Evolutionary conservation across 495 filamentous ascomycete species (phyloP).

Genomic region (Podospora fimiseda): DNA sequence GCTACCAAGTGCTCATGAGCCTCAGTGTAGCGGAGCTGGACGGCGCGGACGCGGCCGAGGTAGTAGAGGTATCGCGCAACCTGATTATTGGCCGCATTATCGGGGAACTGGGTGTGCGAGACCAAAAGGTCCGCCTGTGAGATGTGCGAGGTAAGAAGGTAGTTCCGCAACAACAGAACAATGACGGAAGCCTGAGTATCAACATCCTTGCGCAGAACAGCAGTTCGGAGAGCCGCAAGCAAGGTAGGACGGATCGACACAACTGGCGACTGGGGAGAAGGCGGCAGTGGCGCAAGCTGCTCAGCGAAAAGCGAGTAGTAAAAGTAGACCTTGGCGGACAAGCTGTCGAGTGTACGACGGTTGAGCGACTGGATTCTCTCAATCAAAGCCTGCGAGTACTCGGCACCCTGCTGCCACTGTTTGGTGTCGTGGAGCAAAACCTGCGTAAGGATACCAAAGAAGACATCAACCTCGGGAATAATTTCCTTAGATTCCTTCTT

Average conservation of each 20-base stretch:
- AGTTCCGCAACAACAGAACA: constrained; percentile 90
- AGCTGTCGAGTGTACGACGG: constrained; percentile 86
- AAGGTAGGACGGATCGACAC: constrained; percentile 80
- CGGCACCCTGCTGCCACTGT: constrained; percentile 66
- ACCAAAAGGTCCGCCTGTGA: constrained; percentile 93
- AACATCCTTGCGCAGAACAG: constrained; percentile 89
- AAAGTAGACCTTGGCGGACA: constrained; percentile 94
- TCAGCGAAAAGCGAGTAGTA: constrained; percentile 95
- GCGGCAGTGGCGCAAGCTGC: constrained; percentile 76
- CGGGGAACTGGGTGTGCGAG: constrained; percentile 88
- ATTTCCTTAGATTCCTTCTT: constrained; percentile 64
- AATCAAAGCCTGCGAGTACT: constrained; percentile 75
- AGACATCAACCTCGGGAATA: constrained; percentile 86
- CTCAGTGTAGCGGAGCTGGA: constrained; percentile 92
- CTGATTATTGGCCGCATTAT: constrained; percentile 92
- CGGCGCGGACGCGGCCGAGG: constrained; percentile 89
- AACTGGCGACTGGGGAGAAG: constrained; percentile 76
- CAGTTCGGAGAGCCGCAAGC: constrained; percentile 81
- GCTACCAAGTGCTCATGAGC: constrained; percentile 90
- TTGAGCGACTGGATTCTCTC: constrained; percentile 83
- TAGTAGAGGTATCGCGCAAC: constrained; percentile 96
- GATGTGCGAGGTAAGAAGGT: constrained; percentile 93
- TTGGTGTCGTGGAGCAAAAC: constrained; percentile 84
- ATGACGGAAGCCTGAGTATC: constrained; percentile 95
- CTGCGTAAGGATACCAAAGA: constrained; percentile 82